Evolutionary conservation across 1,284 basidiomycete species (phyloP), one percentile per base, ranked within the genome.

Genomic region (Pseudozyma tsukubaensis): DNA sequence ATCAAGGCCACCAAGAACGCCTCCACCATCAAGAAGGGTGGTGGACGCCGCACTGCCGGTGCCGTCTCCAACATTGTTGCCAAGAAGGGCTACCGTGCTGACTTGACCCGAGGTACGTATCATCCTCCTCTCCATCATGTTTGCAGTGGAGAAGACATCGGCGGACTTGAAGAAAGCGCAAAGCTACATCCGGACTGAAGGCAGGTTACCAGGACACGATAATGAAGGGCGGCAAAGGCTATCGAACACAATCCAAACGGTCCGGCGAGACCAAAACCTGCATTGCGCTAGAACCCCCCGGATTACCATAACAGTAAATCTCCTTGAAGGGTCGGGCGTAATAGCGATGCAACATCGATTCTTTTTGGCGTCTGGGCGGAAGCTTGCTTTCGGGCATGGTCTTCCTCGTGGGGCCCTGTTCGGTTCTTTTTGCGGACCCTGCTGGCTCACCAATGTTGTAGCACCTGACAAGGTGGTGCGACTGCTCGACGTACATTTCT

Each of bases 251-350:
- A 3, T 3, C 24, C 24, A 44, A 24, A 49, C 32, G 24, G 44
- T 35, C 24, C 21, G 54, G 54, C 55, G 16, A 13, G 18, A 44
- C 51, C 50, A 34, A 52, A 29, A 29, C 6, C 24, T 63, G 81
- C 82, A 83, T 77, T 53, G 65, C 79, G 80, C 82, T 84, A 84
- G 82, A 84, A 83, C 82, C 82, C 81, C 69, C 82, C 81, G 76
- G 80, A 81, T 63, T 52, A 50, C 43, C 19, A 56, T 50, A 37
- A 45, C n/a, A 42, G 47, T n/a, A 44, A 43, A 24, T 44, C 56
- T 47, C 62, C 51, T 72, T 81, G 82, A 83, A 65, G 80, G 81
- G 73, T 59, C 59, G 82, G 82, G 82, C 77, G 82, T 84, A 83
- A 74, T 68, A 77, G 79, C 59, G 80, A 78, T 84, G 82, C 82